phyloP scores from a whole-genome alignment of 768 basidiomycete genomes.

The Exsudoporus frostii region DNA sequence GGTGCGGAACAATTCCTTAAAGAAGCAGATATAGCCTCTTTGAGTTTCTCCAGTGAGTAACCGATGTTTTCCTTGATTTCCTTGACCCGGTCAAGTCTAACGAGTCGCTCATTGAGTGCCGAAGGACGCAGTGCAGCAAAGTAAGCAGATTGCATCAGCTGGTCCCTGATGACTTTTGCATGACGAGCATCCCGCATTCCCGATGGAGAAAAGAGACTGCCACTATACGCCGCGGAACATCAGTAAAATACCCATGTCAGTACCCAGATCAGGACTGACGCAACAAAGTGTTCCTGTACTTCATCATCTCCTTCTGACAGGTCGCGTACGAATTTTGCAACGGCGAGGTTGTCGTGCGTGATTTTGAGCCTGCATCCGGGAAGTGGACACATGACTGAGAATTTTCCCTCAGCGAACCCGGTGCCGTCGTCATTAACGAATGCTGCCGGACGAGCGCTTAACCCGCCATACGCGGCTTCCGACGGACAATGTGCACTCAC shows the following conservation, averaged over 20 bases:
- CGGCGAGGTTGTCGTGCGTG: constrained; percentile 39
- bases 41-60: constrained; percentile 24
- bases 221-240: constrained; percentile 21
- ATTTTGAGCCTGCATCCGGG: constrained; percentile 39
- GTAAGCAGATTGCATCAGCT: constrained; percentile 19
- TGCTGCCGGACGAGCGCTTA: constrained; percentile 29
- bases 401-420: constrained; percentile 47
- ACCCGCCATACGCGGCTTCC: neutral
- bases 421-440: constrained; percentile 39
- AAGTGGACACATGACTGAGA: constrained; percentile 36
- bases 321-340: constrained; percentile 43
- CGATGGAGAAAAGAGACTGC: constrained; percentile 33
- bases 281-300: constrained; percentile 27
- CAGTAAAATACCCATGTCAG: neutral
- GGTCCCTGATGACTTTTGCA: constrained; percentile 30
- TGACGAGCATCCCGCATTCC: constrained; percentile 25
- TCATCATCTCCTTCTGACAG: constrained; percentile 27
- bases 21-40: constrained; percentile 17
- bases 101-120: constrained; percentile 19
- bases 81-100: constrained; percentile 22
- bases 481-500: constrained; percentile 26
- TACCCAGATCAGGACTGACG: constrained; percentile 30
- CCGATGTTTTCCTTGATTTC: constrained; percentile 26
- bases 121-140: constrained; percentile 11
- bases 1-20: constrained; percentile 16